Percentiles rank a stretch among this genome's conserved stretches.
These are phyloP conservation scores for Megacollybia marginata DNA, from an alignment of 768 basidiomycete species.

Conservation along the genomic window DNA sequence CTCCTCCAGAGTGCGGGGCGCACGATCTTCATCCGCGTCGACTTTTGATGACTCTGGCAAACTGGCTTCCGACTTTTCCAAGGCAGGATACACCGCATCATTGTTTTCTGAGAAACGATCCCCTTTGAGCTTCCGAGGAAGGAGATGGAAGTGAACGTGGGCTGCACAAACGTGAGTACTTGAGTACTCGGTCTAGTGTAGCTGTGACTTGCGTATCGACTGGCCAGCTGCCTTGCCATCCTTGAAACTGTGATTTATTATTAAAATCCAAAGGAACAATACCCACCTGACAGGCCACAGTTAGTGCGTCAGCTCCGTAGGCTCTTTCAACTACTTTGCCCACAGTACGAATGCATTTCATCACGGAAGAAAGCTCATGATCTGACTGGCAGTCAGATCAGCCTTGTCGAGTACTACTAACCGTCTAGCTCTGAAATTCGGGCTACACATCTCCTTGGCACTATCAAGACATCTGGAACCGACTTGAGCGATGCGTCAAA, in stretches of 20 bases:
- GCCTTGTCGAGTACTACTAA: slow-evolving; percentile 5
- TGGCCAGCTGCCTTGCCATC: slow-evolving; percentile 86
- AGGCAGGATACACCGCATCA: slow-evolving; percentile 72
- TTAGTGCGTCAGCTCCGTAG: slow-evolving; percentile 78
- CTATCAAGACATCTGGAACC: slow-evolving; percentile 52
- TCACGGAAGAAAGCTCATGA: slow-evolving; percentile 75
- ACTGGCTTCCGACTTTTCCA: slow-evolving; percentile 59
- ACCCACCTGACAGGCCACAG: slow-evolving; percentile 81
- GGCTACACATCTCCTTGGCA: slow-evolving; percentile 48
- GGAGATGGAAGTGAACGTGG: slow-evolving; percentile 94
- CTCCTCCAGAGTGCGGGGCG: slow-evolving; percentile 57
- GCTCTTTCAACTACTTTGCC: slow-evolving; percentile 74
- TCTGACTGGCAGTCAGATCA: too few species aligned
- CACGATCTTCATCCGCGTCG: slow-evolving; percentile 63
- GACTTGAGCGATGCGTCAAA: neutral
- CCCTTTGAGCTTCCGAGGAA: slow-evolving; percentile 70
- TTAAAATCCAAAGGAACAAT: neutral
- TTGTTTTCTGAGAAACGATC: slow-evolving; percentile 58
- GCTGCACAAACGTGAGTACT: too few species aligned
- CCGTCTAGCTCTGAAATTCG: slow-evolving; percentile 51
- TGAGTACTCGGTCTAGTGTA: slow-evolving; percentile 72
- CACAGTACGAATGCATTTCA: slow-evolving; percentile 71
- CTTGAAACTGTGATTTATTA: slow-evolving; percentile 25
- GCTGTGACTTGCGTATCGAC: slow-evolving; percentile 23
- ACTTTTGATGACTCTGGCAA: slow-evolving; percentile 37